A percentile compares a stretch with the other conserved stretches of the same genome.
These are phyloP conservation scores for Coemansia sp. DNA, from an alignment of 192 early-diverging fungal species.

Conservation along the genomic window DNA sequence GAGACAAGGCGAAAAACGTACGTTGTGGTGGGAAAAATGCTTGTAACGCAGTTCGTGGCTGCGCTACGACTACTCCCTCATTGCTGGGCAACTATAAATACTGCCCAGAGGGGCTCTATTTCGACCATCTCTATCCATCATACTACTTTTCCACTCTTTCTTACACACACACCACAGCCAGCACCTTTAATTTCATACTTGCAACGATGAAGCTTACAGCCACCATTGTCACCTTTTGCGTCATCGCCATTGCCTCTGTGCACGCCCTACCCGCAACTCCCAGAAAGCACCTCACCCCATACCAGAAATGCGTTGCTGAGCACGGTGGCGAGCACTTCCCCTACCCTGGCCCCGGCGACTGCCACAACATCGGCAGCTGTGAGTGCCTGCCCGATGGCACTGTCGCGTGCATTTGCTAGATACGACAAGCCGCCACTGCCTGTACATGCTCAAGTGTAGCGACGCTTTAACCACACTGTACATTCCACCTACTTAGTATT, in stretches of 20 bases:
- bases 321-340: conserved; percentile 39
- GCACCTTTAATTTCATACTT: not conserved
- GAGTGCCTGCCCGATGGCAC: conserved; percentile 28
- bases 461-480: not conserved
- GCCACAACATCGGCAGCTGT: conserved; percentile 33
- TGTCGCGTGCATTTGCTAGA: conserved; percentile 44
- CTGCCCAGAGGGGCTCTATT: not conserved
- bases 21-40: not conserved
- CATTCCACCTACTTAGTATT: not conserved
- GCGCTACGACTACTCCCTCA: not conserved
- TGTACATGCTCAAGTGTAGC: conserved; percentile 4
- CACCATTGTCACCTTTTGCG: not conserved
- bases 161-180: no score
- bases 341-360: conserved; percentile 41
- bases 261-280: conserved; percentile 4
- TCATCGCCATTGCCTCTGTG: conserved; percentile 6
- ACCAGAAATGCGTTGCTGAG: conserved; percentile 35
- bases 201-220: conserved; percentile 16
- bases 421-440: not conserved
- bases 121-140: not conserved
- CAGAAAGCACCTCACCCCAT: not conserved
- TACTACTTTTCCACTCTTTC: no score
- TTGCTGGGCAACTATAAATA: not conserved
- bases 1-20: not conserved
- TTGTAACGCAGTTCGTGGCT: conserved; percentile 4